phyloP scores from a whole-genome alignment of 1,139 yeast species.

The Taiozyma sp. region DNA sequence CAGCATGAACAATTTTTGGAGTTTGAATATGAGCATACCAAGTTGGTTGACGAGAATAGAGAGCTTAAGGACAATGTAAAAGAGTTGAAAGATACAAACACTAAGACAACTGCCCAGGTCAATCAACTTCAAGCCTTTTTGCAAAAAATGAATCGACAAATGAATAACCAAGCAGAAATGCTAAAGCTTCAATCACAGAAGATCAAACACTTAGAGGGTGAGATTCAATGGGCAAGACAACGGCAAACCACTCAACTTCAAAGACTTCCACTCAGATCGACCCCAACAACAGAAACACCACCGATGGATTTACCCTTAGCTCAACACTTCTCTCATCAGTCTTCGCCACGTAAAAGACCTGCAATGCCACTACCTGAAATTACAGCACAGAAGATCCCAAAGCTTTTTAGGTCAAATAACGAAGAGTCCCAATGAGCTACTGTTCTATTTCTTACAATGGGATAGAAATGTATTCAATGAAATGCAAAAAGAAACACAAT shows the following conservation, averaged over 20 bases:
- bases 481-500: background rate
- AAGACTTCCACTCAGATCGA: background rate
- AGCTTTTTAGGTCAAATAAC: background rate
- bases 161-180: background rate
- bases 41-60: background rate
- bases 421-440: background rate
- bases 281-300: background rate
- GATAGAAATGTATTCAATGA: background rate
- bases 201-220: background rate
- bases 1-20: background rate
- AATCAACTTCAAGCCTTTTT: background rate
- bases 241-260: background rate
- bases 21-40: background rate
- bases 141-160: background rate
- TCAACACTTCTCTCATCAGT: background rate
- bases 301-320: background rate
- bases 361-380: background rate
- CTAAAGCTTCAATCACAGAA: background rate
- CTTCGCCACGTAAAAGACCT: background rate
- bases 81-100: background rate
- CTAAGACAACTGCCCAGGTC: background rate
- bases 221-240: background rate
- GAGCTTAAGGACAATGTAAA: background rate
- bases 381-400: conserved; percentile 1
- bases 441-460: background rate